phyloP scores from a whole-genome alignment of 768 basidiomycete species.

The Suillus decipiens region DNA sequence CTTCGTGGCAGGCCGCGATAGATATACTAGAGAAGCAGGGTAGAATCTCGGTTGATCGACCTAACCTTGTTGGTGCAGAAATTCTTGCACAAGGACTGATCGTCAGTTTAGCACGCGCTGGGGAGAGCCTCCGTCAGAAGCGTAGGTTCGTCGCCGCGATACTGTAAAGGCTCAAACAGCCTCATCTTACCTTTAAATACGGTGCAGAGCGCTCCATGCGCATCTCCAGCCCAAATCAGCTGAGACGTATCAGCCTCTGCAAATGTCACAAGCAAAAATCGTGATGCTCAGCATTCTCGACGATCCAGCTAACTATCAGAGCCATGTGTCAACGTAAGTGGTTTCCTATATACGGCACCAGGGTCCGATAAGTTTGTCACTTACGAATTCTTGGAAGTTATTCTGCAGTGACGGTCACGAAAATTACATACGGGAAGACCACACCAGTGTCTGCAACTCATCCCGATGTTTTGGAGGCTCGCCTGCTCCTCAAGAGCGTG shows the following conservation, averaged over 20 bases:
- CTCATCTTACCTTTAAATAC: background rate
- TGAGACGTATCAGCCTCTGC: background rate
- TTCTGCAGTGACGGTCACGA: background rate
- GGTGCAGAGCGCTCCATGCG: background rate
- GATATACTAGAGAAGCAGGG: slow-evolving; percentile 62
- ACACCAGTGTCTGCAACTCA: background rate
- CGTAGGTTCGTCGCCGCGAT: background rate
- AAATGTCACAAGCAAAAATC: slow-evolving; percentile 9
- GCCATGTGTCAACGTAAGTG: background rate
- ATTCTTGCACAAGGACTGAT: background rate
- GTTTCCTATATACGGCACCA: background rate
- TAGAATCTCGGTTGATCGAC: slow-evolving; percentile 25
- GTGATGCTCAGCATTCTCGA: background rate
- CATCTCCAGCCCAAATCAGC: background rate
- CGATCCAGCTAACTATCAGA: background rate
- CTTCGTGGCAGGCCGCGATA: slow-evolving; percentile 19
- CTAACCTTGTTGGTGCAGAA: background rate
- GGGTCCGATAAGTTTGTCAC: background rate
- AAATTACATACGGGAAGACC: background rate
- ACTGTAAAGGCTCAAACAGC: background rate
- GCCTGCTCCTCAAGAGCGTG: background rate
- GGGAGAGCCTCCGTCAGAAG: background rate
- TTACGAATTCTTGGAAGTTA: background rate
- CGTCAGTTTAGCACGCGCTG: background rate
- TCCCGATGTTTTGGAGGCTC: background rate